Evolutionary conservation across 2,329 filamentous ascomycete genomes (phyloP), one percentile per base, ranked within the genome.

Genomic region (Penicillium occitanis): DNA sequence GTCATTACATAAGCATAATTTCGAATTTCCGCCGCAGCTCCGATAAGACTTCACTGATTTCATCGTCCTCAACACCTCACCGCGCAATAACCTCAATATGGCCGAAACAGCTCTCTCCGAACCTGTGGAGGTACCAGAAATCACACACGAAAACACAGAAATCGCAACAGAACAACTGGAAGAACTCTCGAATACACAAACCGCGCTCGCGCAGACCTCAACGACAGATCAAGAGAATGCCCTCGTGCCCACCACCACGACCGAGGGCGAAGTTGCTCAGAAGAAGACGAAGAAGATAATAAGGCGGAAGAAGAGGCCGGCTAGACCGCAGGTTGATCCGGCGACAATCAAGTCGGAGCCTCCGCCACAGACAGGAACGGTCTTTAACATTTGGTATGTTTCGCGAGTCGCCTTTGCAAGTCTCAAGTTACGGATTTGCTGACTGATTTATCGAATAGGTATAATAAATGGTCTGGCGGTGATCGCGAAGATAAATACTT

Each of bases 351-450:
- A 90, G 72, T 90, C 90, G 40, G 92, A 97, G 72, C 90, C 91
- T 3, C 92, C 93, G 17, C 91, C 92, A 1, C 93, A 98, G 74
- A 98, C 94, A 0, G 95, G 95, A 63, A 96, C 92, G 0, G 92
- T 93, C 66, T 99, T 95, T 85, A 99, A 99, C 79, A 96, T 96
- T 74, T 97, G 93, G 94, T 97, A 97, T 81, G 57, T 60, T 8
- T 40, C 53, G n/a, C 53, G 28, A 17, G 30, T 44, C 35, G 37
- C 55, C n/a, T 33, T 22, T 40, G 55, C 17, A 19, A 14, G 14
- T 10, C 13, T 51, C 14, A 3, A 51, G 50, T 55, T n/a, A 35
- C 50, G 25, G 5, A 2, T n/a, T 19, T 5, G 51, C 51, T 55
- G 35, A 55, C 11, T 19, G 4, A 35, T 25, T 22, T 4, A 22